These are phyloP conservation scores for Middelhovenomyces tepae DNA, from an alignment of 805 yeast species.

Conservation along the genomic window DNA sequence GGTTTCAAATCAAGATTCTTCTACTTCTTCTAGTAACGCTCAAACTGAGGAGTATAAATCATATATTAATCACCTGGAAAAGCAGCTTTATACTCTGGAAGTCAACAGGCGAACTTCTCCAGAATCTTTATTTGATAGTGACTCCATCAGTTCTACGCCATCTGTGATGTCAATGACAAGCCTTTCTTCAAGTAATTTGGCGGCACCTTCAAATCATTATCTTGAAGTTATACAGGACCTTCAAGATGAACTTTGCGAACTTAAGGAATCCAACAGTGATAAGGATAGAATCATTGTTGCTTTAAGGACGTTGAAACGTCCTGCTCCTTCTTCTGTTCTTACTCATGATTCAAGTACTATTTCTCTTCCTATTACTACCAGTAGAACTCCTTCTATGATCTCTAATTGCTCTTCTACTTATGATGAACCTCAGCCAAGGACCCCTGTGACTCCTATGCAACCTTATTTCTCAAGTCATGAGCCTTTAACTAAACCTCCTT, in stretches of 20 bases:
- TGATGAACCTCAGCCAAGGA: too few species aligned
- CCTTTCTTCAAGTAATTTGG: too few species aligned
- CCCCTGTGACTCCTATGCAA: too few species aligned
- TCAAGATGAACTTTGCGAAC: slow-evolving; percentile 57
- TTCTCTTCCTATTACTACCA: too few species aligned
- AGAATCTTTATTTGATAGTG: background rate
- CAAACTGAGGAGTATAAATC: slow-evolving; percentile 34
- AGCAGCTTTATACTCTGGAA: slow-evolving; percentile 33
- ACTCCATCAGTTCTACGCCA: slow-evolving; percentile 1
- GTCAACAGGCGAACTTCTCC: slow-evolving; percentile 2
- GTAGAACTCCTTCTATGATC: too few species aligned
- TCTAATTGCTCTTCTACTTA: too few species aligned
- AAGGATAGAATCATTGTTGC: slow-evolving; percentile 77
- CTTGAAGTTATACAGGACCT: slow-evolving; percentile 42
- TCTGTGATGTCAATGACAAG: too few species aligned
- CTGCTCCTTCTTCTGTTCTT: too few species aligned
- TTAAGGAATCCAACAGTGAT: slow-evolving; percentile 53
- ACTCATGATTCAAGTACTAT: too few species aligned
- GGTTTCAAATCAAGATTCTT: slow-evolving; percentile 27
- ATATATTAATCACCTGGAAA: slow-evolving; percentile 52
- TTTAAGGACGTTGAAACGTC: too few species aligned
- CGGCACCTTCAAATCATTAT: slow-evolving; percentile 12
- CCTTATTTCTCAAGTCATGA: too few species aligned
- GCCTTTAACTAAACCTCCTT: too few species aligned
- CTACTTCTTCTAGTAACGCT: slow-evolving; percentile 18